These are phyloP conservation scores for Ephemerocybe angulata DNA, from an alignment of 768 basidiomycete genomes.

Conservation along the genomic window DNA sequence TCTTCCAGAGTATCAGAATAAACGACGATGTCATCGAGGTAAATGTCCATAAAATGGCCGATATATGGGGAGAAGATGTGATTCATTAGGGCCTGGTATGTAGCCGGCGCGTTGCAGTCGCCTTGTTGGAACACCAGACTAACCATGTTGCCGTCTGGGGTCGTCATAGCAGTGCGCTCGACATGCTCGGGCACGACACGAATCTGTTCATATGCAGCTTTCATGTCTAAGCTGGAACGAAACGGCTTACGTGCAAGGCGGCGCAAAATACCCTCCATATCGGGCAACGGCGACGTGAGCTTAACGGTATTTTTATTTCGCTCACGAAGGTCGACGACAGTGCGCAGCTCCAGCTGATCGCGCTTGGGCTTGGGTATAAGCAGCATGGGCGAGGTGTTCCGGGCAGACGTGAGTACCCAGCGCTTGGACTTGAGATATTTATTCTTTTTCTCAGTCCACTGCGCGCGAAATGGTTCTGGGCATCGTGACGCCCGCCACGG, in stretches of 20 bases:
- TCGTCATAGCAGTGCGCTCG: slow-evolving; percentile 31
- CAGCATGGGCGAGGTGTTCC: slow-evolving; percentile 35
- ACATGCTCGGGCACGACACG: slow-evolving; percentile 28
- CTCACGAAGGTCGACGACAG: slow-evolving; percentile 32
- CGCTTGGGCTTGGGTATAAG: slow-evolving; percentile 28
- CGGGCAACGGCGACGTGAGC: slow-evolving; percentile 38
- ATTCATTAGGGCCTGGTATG: slow-evolving; percentile 44
- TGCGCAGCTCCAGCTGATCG: slow-evolving; percentile 19
- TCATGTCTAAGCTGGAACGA: slow-evolving; percentile 38
- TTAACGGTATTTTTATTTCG: slow-evolving; percentile 39
- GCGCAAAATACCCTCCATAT: slow-evolving; percentile 30
- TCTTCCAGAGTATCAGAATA: slow-evolving; percentile 24
- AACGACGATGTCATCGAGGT: slow-evolving; percentile 15
- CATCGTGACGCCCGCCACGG: slow-evolving; percentile 34
- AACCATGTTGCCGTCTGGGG: slow-evolving; percentile 32
- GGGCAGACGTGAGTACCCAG: slow-evolving; percentile 27
- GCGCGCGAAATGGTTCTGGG: slow-evolving; percentile 30
- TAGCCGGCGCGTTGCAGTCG: slow-evolving; percentile 43
- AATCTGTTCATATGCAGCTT: slow-evolving; percentile 43
- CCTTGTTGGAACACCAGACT: slow-evolving; percentile 42
- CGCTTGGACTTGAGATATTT: slow-evolving; percentile 23
- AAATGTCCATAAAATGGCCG: slow-evolving; percentile 6
- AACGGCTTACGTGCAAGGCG: slow-evolving; percentile 30
- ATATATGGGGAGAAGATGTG: slow-evolving; percentile 26
- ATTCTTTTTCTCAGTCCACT: slow-evolving; percentile 27